A percentile compares a stretch with the other conserved stretches of the same genome.
Conservation (phyloP, 2,329 filamentous ascomycete genomes). For the Trichoderma sp. region DNA sequence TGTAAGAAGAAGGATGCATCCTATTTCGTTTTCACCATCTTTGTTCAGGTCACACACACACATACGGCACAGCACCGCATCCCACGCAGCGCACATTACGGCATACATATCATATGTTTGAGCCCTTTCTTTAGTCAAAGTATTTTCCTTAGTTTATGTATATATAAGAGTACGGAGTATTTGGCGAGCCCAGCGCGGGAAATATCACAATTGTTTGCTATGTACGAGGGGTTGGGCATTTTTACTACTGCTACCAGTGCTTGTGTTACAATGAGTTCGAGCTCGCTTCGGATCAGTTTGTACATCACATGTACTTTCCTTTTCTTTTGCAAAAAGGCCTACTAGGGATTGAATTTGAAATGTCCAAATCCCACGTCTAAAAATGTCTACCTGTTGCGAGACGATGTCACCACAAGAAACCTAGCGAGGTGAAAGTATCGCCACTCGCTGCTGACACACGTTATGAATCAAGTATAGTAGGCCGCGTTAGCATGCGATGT, state of each 20-base stretch:
- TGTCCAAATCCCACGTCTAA: background rate
- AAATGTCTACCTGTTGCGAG: background rate
- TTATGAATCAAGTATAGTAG: background rate
- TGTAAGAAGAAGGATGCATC: background rate
- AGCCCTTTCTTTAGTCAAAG: slow-evolving; percentile 2
- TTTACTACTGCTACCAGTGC: background rate
- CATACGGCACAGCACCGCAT: background rate
- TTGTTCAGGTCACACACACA: slow-evolving; percentile 2
- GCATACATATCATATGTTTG: slow-evolving; percentile 8
- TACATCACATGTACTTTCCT: background rate
- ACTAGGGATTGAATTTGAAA: background rate
- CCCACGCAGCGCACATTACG: slow-evolving; percentile 2
- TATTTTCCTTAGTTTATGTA: slow-evolving; percentile 5
- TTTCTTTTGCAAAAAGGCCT: background rate
- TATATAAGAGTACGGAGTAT: slow-evolving; percentile 15
- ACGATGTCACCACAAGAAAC: slow-evolving; percentile 16
- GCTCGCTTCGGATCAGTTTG: background rate
- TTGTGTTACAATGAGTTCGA: background rate
- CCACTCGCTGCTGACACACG: slow-evolving; percentile 2
- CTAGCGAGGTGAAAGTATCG: background rate
- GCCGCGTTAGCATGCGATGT: background rate
- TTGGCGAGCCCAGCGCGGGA: background rate
- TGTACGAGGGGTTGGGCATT: background rate
- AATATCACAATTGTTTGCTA: background rate
- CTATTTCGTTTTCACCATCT: background rate